phyloP scores from a whole-genome alignment of 305 asterid genomes.

The Fraxinus paxiana region DNA sequence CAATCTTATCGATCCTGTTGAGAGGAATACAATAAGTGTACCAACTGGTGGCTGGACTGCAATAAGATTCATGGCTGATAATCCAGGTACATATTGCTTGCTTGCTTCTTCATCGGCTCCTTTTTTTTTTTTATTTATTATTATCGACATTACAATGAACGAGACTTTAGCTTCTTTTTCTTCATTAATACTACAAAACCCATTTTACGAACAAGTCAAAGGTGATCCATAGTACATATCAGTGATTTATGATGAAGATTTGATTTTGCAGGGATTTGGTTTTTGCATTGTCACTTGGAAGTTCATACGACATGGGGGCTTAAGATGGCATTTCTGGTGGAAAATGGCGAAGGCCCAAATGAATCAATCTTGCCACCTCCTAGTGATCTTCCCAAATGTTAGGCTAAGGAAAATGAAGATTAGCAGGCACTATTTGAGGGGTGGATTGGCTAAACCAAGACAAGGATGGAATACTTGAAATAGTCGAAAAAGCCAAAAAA shows the following conservation, averaged over 20 bases:
- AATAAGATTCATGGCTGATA: constrained; percentile 61
- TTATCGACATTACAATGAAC: neutral
- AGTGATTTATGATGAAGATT: neutral
- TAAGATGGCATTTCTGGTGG: constrained; percentile 65
- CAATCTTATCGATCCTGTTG: constrained; percentile 64
- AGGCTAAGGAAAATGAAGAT: neutral
- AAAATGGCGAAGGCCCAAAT: constrained; percentile 52
- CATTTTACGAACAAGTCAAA: neutral
- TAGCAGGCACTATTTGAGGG: neutral
- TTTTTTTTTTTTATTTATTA: too few species aligned
- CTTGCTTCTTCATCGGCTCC: neutral
- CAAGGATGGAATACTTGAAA: neutral
- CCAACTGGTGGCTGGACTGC: constrained; percentile 68
- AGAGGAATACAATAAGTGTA: constrained; percentile 57
- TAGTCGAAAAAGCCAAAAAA: neutral
- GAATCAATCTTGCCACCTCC: constrained; percentile 60
- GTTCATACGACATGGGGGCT: constrained; percentile 77
- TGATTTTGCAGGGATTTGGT: constrained; percentile 57
- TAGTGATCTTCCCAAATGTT: constrained; percentile 58
- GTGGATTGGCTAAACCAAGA: neutral
- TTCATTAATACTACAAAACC: neutral
- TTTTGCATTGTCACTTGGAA: constrained; percentile 69
- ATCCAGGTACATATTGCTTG: constrained; percentile 51
- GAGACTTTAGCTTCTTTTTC: neutral
- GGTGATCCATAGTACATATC: neutral